A percentile compares a stretch with the other conserved stretches of the same genome.
Conservation (phyloP, 805 yeast species). For the Ogataea kodamae region DNA sequence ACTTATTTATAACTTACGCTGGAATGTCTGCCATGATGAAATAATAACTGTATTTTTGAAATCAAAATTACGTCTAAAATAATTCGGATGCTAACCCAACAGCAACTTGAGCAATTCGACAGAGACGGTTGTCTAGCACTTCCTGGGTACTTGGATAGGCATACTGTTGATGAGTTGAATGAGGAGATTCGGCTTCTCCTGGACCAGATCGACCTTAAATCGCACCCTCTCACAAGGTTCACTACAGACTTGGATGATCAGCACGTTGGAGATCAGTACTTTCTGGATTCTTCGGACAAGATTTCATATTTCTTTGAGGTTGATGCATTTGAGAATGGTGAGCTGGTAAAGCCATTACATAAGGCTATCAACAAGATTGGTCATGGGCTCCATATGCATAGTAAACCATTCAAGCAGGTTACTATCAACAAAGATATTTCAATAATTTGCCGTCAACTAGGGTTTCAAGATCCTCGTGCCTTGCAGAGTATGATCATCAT, state of each 20-base stretch:
- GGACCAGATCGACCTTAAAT: conserved; percentile 44
- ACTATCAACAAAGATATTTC: conserved; percentile 51
- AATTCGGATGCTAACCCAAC: conserved; percentile 33
- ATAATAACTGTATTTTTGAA: neutral
- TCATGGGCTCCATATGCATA: conserved; percentile 65
- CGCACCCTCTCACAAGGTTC: conserved; percentile 70
- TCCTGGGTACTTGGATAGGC: conserved; percentile 47
- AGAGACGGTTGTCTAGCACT: conserved; percentile 61
- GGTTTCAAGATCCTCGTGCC: conserved; percentile 62
- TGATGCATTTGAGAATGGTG: conserved; percentile 57
- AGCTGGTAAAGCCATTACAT: conserved; percentile 49
- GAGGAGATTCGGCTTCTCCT: conserved; percentile 44
- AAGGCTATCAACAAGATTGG: conserved; percentile 73
- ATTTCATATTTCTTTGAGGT: conserved; percentile 68
- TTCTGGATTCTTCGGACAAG: conserved; percentile 65
- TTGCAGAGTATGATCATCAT: conserved; percentile 77
- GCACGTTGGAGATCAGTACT: conserved; percentile 73
- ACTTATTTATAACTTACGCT: conserved; percentile 26
- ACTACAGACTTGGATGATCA: conserved; percentile 49
- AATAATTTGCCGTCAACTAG: conserved; percentile 49
- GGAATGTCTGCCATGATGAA: conserved; percentile 36
- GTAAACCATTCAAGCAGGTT: conserved; percentile 43
- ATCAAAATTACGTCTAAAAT: neutral
- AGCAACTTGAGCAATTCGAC: conserved; percentile 49
- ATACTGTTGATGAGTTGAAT: conserved; percentile 40